Percentiles rank a stretch among this genome's conserved stretches.
Conservation (phyloP, 2,329 filamentous ascomycete genomes). For the Trichoderma sp. region DNA sequence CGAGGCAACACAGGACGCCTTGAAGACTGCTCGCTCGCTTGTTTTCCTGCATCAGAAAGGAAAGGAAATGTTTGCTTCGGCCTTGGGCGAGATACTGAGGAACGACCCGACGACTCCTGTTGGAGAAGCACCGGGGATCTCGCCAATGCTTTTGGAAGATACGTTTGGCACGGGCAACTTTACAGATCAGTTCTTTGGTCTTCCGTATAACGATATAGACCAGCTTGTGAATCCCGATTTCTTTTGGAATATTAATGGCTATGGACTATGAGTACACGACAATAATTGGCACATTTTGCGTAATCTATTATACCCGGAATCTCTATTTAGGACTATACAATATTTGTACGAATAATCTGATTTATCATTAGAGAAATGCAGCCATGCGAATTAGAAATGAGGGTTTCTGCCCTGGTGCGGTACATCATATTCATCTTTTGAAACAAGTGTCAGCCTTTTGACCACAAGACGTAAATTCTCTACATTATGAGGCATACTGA, state of each 20-base stretch:
- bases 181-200: slow-evolving; percentile 11
- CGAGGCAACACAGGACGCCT: not conserved
- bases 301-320: not conserved
- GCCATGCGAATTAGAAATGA: not conserved
- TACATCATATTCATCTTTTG: not conserved
- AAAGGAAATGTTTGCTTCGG: slow-evolving; percentile 16
- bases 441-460: not conserved
- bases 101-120: not conserved
- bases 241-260: slow-evolving; percentile 13
- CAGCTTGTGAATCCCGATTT: slow-evolving; percentile 10
- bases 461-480: not conserved
- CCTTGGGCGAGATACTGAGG: slow-evolving; percentile 3
- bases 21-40: not conserved
- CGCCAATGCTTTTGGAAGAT: not conserved
- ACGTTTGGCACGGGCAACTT: not conserved
- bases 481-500: not conserved
- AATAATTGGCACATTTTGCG: not conserved
- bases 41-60: slow-evolving; percentile 7
- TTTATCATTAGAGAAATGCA: not conserved
- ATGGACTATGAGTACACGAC: not conserved
- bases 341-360: not conserved
- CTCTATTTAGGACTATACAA: not conserved
- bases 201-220: slow-evolving; percentile 7
- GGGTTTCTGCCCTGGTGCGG: no score
- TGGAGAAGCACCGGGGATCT: not conserved